Evolutionary conservation across 2,329 filamentous ascomycete genomes (phyloP).

Genomic region (Phymatotrichopsis omnivora): DNA sequence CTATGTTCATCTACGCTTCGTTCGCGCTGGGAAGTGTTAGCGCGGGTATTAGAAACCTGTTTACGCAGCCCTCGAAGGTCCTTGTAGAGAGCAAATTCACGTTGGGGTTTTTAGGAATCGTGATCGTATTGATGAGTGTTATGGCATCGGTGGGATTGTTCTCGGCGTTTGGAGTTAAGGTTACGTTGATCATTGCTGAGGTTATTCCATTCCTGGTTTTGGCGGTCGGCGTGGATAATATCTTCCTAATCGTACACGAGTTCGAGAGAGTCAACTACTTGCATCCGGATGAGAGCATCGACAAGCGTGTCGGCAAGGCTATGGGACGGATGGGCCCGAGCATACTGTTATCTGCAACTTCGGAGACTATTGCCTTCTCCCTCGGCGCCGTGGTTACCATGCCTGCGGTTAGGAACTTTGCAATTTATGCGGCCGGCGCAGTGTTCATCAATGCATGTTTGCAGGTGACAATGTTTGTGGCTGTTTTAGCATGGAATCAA

Average conservation of each 20-base stretch:
- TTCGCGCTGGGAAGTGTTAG: conserved; percentile 83
- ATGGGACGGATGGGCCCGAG: conserved; percentile 96
- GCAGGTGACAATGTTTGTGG: conserved; percentile 94
- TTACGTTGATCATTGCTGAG: conserved; percentile 93
- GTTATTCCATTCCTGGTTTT: conserved; percentile 96
- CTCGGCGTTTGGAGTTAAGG: conserved; percentile 82
- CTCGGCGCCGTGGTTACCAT: conserved; percentile 91
- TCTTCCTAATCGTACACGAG: conserved; percentile 96
- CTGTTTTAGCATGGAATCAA: conserved; percentile 84
- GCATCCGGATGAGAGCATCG: conserved; percentile 78
- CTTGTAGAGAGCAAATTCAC: conserved; percentile 96
- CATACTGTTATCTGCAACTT: conserved; percentile 87
- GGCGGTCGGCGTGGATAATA: conserved; percentile 96
- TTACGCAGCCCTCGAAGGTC: conserved; percentile 71
- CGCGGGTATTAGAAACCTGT: conserved; percentile 62
- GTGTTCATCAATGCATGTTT: conserved; percentile 96
- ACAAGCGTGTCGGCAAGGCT: conserved; percentile 74
- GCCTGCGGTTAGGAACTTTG: conserved; percentile 96
- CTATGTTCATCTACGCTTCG: conserved; percentile 98
- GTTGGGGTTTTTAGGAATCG: conserved; percentile 82
- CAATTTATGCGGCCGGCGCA: conserved; percentile 87
- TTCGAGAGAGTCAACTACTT: conserved; percentile 91
- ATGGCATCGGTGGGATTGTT: conserved; percentile 91
- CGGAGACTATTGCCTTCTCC: conserved; percentile 87
- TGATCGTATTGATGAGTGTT: conserved; percentile 96